A percentile compares a stretch with the other conserved stretches of the same genome.
phyloP scores from a whole-genome alignment of 768 basidiomycete genomes.

The Amanita molliuscula region DNA sequence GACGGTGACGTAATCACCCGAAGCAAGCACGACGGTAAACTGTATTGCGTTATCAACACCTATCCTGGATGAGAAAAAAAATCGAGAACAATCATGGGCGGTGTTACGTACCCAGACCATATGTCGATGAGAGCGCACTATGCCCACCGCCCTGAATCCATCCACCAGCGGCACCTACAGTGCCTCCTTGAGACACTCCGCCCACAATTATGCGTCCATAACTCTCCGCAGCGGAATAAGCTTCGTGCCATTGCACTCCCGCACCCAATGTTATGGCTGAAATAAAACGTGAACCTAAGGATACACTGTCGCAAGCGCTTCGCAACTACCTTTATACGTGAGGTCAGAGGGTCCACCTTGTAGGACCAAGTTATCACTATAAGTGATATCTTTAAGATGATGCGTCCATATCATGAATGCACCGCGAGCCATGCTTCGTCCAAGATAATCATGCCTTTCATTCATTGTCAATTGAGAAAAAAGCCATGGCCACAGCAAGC shows the following conservation, averaged over 20 bases:
- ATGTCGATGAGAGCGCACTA: neutral
- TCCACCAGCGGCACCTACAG: slow-evolving; percentile 38
- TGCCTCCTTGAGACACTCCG: slow-evolving; percentile 25
- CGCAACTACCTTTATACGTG: neutral
- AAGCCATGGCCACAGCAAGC: neutral
- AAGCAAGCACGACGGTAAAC: slow-evolving; percentile 32
- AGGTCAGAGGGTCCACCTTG: slow-evolving; percentile 18
- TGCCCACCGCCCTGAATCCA: slow-evolving; percentile 36
- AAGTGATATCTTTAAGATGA: slow-evolving; percentile 23
- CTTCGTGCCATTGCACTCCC: slow-evolving; percentile 36
- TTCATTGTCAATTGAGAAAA: neutral
- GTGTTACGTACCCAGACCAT: neutral
- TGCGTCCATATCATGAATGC: slow-evolving; percentile 33
- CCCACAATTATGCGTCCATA: slow-evolving; percentile 35
- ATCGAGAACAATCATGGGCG: neutral
- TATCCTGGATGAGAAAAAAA: slow-evolving; percentile 8
- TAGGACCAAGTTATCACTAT: slow-evolving; percentile 18
- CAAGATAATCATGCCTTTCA: slow-evolving; percentile 31
- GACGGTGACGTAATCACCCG: slow-evolving; percentile 25
- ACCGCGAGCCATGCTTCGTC: slow-evolving; percentile 29
- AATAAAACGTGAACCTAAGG: neutral
- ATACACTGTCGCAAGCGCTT: no score
- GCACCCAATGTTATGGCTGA: slow-evolving; percentile 24
- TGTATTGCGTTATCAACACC: slow-evolving; percentile 39
- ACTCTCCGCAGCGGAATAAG: slow-evolving; percentile 27